Base-by-base conservation (phyloP, 768 basidiomycete genomes). In the Pisolithus orientalis region DNA sequence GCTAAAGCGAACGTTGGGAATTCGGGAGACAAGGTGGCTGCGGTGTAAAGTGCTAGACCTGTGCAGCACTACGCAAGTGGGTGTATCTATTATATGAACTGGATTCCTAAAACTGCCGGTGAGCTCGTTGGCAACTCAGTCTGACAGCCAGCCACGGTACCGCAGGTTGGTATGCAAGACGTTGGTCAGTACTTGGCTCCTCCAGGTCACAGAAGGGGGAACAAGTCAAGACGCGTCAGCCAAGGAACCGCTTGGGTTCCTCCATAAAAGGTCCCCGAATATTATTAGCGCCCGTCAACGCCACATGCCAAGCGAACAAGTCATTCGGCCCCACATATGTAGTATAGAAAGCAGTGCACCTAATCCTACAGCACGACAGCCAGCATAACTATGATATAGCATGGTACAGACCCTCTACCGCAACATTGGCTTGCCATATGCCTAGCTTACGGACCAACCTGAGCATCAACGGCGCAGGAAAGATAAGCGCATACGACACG, bases 371-470 rank as follows among this genome's bases (percentile, higher is more conserved):
- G 31, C 31, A 32, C 31, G 10, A 11, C 11, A 32, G 8, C 31
- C 9, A 32, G 8, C 8, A 32, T 34, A 34, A 47, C n/a, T 53
- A 72, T 29, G 72, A 56, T 8, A 74, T 69, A 43, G 70, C 68
- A 55, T 74, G 62, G 59, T 71, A 78, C 45, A 80, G 57, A 7
- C 89, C 90, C 58, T 91, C 90, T 6, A 92, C 75, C 1, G 89
- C 89, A 38, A 91, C 72, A 59, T 85, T 84, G 39, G 88, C 89
- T 70, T 92, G 89, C 90, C 90, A 92, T 6, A 81, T 75, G 7
- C 89, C 89, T 24, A 92, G 62, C 59, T 73, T 73, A 49, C 85
- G 75, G 11, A 83, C 79, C 5, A 83, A 75, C 40, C 89, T 73
- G 31, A 92, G 69, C 53, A 82, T 75, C 25, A 83, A 71, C 2